Evolutionary conservation across 2,329 filamentous ascomycete species (phyloP), one percentile per base, ranked within the genome.

Genomic region (Pestalotiopsis sp.): DNA sequence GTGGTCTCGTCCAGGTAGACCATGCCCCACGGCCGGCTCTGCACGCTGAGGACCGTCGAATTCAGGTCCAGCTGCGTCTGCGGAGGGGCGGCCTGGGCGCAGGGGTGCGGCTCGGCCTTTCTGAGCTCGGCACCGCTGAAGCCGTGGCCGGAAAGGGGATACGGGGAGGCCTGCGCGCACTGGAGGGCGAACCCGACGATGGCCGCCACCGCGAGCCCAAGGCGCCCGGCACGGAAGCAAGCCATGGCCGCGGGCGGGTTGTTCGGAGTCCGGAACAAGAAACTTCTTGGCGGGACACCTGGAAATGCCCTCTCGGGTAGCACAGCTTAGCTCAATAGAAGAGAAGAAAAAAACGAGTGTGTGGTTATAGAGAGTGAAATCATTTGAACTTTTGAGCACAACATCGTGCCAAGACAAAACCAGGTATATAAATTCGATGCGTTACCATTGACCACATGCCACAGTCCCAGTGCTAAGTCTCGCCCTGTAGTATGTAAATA

Each of bases 11-110:
- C 52, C 20, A 65, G 26, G 26, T 56, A 65, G 4, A 57, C 30
- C 22, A 65, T 14, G 30, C 63, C 63, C 63, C 63, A 65, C 20
- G 63, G 63, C 3, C 63, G 63, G 11, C 20, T 20, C 44, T 35
- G 40, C 9, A 65, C 44, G 39, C 30, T 30, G 17, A 65, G 22
- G 17, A 44, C 39, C 7, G 48, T n/a, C 14, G 40, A n/a, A 24
- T 55, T 55, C 3, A 65, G 44, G 44, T 55, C 40, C 14, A 65
- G 44, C 9, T 30, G 13, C 14, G 26, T 30, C 48, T 65, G 63
- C 40, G 63, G 17, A 5, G 44, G 44, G 44, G 44, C 44, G 20
- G 44, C 44, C 17, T 52, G 44, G 17, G 44, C 44, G 17, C 44
- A 52, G 17, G 44, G 44, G 44, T 52, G 44, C 14, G 44, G 44